Conservation (phyloP, 345 rosid genomes). For the Camelina hispida region DNA sequence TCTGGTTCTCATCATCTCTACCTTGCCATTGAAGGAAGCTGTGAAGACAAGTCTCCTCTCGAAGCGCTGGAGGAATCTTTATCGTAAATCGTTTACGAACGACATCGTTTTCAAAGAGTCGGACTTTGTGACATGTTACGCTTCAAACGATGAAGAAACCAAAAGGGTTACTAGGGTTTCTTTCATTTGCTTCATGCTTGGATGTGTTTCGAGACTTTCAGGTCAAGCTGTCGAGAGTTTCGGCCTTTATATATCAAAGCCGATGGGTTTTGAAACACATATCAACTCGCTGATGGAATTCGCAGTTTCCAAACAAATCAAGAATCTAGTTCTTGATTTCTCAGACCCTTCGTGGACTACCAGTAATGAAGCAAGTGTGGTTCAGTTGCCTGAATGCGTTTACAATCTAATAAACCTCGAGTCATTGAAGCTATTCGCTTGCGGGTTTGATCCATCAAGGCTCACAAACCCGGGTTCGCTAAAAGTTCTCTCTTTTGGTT, state of each 20-base stretch:
- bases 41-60: background rate
- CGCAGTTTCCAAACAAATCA: slow-evolving; percentile 30
- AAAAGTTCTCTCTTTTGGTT: slow-evolving; percentile 45
- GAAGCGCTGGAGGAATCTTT: background rate
- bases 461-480: slow-evolving; percentile 28
- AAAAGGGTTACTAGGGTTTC: background rate
- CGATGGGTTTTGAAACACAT: slow-evolving; percentile 18
- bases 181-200: slow-evolving; percentile 27
- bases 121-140: background rate
- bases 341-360: slow-evolving; percentile 40
- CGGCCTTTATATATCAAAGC: slow-evolving; percentile 40
- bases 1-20: background rate
- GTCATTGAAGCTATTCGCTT: slow-evolving; percentile 43
- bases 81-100: background rate
- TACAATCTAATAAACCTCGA: slow-evolving; percentile 27
- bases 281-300: slow-evolving; percentile 35
- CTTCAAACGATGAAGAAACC: background rate
- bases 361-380: background rate
- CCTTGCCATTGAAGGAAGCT: background rate
- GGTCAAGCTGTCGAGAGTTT: slow-evolving; percentile 25
- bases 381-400: slow-evolving; percentile 40
- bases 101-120: slow-evolving; percentile 3
- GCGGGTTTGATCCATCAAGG: slow-evolving; percentile 28
- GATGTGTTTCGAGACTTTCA: slow-evolving; percentile 18
- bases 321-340: slow-evolving; percentile 48